Conservation (phyloP, 2,329 filamentous ascomycete genomes). For the Meredithiella fracta region DNA sequence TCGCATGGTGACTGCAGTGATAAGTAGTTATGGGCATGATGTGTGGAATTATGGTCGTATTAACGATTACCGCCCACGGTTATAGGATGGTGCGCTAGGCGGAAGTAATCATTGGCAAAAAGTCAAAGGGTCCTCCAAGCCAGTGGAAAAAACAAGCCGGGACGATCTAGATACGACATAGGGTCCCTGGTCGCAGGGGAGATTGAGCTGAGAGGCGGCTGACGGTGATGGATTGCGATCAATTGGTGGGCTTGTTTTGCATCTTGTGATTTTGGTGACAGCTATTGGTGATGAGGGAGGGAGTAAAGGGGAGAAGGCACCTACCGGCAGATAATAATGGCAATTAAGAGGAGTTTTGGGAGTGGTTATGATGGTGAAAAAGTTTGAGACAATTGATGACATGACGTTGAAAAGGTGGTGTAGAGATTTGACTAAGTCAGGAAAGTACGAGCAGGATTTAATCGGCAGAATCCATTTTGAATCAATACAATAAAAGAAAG, state of each 20-base stretch:
- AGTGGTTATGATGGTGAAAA: too few species aligned
- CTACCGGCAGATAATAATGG: too few species aligned
- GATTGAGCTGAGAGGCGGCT: slow-evolving; percentile 1
- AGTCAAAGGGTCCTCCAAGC: neutral
- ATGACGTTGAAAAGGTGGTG: too few species aligned
- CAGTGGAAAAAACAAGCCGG: neutral
- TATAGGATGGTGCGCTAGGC: neutral
- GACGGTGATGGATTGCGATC: neutral
- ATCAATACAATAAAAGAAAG: too few species aligned
- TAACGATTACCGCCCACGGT: too few species aligned
- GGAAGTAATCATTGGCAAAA: neutral
- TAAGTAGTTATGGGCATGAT: neutral
- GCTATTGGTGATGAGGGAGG: neutral
- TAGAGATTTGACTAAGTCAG: too few species aligned
- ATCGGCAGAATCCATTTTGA: too few species aligned
- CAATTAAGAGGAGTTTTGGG: too few species aligned
- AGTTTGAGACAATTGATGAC: too few species aligned
- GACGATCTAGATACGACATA: slow-evolving; percentile 1
- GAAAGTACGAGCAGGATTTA: too few species aligned
- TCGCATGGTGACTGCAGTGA: neutral
- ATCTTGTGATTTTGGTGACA: neutral
- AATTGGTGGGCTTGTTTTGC: neutral
- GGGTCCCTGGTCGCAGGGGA: neutral
- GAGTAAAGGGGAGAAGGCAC: too few species aligned
- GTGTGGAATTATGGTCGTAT: neutral